A percentile compares a stretch with the other conserved stretches of the same genome.
phyloP scores from a whole-genome alignment of 2,329 filamentous ascomycete genomes.

The Phyllachora maydis region DNA sequence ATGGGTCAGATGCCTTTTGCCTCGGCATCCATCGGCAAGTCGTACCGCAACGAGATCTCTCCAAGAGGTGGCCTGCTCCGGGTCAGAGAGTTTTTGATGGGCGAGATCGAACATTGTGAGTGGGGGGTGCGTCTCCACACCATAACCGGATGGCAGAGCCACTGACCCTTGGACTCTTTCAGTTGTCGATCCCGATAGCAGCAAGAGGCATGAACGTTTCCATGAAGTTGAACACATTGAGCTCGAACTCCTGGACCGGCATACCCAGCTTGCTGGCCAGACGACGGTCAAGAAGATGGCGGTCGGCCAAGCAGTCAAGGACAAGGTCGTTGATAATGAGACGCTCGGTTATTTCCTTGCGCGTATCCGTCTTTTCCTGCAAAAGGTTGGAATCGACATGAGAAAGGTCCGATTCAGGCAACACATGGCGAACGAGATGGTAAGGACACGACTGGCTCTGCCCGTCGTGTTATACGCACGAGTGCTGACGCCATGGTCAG shows the following conservation, averaged over 20 bases:
- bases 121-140: no score
- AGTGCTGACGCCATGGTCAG: no score
- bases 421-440: constrained; percentile 65
- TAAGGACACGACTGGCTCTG: no score
- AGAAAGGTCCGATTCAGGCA: constrained; percentile 88
- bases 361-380: constrained; percentile 76
- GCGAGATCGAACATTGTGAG: constrained; percentile 98
- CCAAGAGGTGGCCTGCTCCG: constrained; percentile 77
- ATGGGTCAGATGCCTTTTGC: constrained; percentile 91
- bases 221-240: constrained; percentile 66
- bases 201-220: constrained; percentile 89
- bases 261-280: constrained; percentile 73
- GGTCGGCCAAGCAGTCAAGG: constrained; percentile 71
- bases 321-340: constrained; percentile 82
- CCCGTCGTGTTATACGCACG: no score
- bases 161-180: no score
- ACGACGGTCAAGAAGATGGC: constrained; percentile 53
- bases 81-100: constrained; percentile 96
- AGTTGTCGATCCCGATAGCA: constrained; percentile 81
- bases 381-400: constrained; percentile 71
- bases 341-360: constrained; percentile 95
- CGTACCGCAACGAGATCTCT: constrained; percentile 95
- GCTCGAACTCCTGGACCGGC: constrained; percentile 63
- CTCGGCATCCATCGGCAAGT: constrained; percentile 92
- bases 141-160: no score